Conservation (phyloP, 805 yeast species). For the Middelhovenomyces tepae region DNA sequence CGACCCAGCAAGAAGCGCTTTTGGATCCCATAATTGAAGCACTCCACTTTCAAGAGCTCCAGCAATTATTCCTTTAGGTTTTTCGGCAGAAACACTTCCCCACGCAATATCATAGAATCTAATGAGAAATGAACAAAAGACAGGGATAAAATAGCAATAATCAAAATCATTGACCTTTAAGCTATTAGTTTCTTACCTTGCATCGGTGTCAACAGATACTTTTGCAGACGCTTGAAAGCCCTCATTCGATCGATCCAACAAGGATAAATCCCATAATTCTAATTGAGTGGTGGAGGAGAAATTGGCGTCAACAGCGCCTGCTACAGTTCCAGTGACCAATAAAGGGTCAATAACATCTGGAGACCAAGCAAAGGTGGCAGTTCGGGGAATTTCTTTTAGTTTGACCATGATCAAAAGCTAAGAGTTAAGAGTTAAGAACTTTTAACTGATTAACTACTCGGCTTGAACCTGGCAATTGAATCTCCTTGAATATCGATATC, state of each 20-base stretch:
- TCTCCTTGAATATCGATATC: no score
- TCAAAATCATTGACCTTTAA: background rate
- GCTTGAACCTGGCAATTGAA: no score
- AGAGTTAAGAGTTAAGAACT: background rate
- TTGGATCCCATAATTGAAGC: constrained; percentile 69
- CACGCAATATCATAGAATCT: constrained; percentile 74
- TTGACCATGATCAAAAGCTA: no score
- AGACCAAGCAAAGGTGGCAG: constrained; percentile 97
- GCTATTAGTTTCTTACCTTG: constrained; percentile 28
- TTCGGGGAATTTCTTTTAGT: constrained; percentile 70
- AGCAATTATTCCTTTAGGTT: constrained; percentile 55
- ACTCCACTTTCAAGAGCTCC: constrained; percentile 85
- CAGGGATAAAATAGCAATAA: background rate
- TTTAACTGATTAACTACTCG: background rate
- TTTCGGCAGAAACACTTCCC: constrained; percentile 49
- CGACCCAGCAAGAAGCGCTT: constrained; percentile 36
- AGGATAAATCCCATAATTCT: constrained; percentile 63
- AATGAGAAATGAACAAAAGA: constrained; percentile 15
- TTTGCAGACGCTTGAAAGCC: constrained; percentile 31
- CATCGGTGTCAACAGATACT: constrained; percentile 39
- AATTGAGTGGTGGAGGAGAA: constrained; percentile 72
- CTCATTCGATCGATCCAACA: constrained; percentile 26
- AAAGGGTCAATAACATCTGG: constrained; percentile 56
- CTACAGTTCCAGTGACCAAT: constrained; percentile 86
- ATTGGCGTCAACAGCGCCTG: constrained; percentile 88